phyloP scores from a whole-genome alignment of 768 basidiomycete genomes.

The Leccinum imitatum region DNA sequence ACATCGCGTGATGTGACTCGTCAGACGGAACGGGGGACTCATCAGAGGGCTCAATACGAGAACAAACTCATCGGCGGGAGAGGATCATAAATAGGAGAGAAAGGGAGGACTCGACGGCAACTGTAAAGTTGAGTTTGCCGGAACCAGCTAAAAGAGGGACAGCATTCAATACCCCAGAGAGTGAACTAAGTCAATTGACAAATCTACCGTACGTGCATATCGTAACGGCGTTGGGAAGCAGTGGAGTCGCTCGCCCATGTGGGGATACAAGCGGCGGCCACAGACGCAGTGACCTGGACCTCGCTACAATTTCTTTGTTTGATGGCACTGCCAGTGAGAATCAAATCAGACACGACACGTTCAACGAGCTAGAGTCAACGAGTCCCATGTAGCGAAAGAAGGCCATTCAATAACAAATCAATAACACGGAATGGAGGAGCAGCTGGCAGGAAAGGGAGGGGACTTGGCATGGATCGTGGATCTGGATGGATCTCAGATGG shows the following conservation, averaged over 20 bases:
- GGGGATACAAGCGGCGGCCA: conserved; percentile 11
- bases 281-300: neutral
- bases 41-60: conserved; percentile 16
- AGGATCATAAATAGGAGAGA: conserved; percentile 28
- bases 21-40: conserved; percentile 1
- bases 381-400: neutral
- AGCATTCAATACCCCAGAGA: neutral
- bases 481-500: conserved; percentile 32
- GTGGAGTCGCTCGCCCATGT: conserved; percentile 9
- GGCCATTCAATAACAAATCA: neutral
- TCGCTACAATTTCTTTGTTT: neutral
- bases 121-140: conserved; percentile 19
- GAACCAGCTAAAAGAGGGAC: conserved; percentile 16
- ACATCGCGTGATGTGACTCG: conserved; percentile 8
- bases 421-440: conserved; percentile 5
- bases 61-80: neutral
- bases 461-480: conserved; percentile 14
- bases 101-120: conserved; percentile 20
- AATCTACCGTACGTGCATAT: neutral
- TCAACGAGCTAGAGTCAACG: neutral
- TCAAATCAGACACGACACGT: neutral
- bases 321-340: neutral
- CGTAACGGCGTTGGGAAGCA: conserved; percentile 10
- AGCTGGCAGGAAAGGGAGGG: neutral
- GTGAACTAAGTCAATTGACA: neutral